Evolutionary conservation across 805 yeast species (phyloP), one percentile per base, ranked within the genome.

Genomic region (Nematodospora valgi): DNA sequence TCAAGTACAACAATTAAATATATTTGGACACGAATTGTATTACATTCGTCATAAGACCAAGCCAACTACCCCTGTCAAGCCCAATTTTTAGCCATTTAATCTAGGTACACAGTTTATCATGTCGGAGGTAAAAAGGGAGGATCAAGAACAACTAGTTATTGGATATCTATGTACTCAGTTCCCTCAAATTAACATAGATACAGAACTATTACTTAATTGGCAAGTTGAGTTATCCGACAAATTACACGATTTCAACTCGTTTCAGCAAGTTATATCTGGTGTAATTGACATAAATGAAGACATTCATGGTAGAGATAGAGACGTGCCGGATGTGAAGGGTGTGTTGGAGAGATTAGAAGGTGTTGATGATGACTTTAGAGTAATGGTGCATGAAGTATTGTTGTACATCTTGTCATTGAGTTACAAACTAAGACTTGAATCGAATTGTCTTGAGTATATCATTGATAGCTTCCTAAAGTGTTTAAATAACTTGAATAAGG

Each of bases 171-270:
- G 21, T 25, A 15, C 10, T 5, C n/a, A n/a, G 5, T 41, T 59
- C 17, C 46, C 56, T 12, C 45, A 46, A 23, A 51, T 46, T 39
- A 39, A 43, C 8, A 38, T 65, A 39, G 57, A 65, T 37, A 43
- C 35, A 20, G 56, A 51, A 6, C 40, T 54, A n/a, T 47, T 66
- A 6, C 26, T 32, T 25, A 56, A 59, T 38, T 66, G 71, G 71
- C 64, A 62, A 41, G 39, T 57, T 4, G 70, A 65, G 23, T 43
- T 64, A 23, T 31, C 46, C 5, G 66, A 62, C 29, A 38, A 39
- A 16, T 34, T 52, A 5, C 34, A 44, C 6, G 58, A 58, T 37
- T 40, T 36, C 2, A 37, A 44, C 7, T 34, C 38, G 10, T 48
- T 64, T 24, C 26, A 44, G 5, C 42, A 54, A 5, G 44, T 53